These are phyloP conservation scores for Suhomyces maxii DNA, from an alignment of 1,139 yeast species.

Conservation along the genomic window DNA sequence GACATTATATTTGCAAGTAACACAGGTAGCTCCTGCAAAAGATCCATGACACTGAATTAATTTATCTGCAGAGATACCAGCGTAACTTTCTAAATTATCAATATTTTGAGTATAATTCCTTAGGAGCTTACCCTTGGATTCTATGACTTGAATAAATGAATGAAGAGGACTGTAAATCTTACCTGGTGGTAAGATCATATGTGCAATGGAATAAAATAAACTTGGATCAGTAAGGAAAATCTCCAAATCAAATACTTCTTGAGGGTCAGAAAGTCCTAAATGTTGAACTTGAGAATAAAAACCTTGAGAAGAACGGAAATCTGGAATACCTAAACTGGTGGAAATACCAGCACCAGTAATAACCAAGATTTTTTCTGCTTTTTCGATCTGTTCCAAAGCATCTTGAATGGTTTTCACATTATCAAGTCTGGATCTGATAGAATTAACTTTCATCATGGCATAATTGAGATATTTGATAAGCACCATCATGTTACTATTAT, in stretches of 20 bases:
- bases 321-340: conserved; percentile 91
- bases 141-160: conserved; percentile 71
- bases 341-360: conserved; percentile 97
- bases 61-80: conserved; percentile 70
- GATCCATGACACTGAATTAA: conserved; percentile 96
- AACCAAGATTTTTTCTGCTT: conserved; percentile 67
- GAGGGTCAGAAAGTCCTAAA: conserved; percentile 81
- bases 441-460: conserved; percentile 60
- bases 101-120: conserved; percentile 94
- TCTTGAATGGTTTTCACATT: conserved; percentile 61
- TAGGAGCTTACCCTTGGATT: conserved; percentile 75
- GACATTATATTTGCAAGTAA: conserved; percentile 69
- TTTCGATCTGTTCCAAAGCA: conserved; percentile 51
- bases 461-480: conserved; percentile 54
- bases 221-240: conserved; percentile 77
- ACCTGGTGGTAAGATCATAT: conserved; percentile 81
- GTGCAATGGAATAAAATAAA: conserved; percentile 84
- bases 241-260: conserved; percentile 84
- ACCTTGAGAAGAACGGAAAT: conserved; percentile 88
- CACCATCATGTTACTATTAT: conserved; percentile 41
- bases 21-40: conserved; percentile 87
- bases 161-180: conserved; percentile 81
- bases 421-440: conserved; percentile 53
- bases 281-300: conserved; percentile 71
- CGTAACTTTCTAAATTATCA: conserved; percentile 85